Evolutionary conservation across 352 stramenopile species (phyloP).

Genomic region (Aphanomyces astaci): DNA sequence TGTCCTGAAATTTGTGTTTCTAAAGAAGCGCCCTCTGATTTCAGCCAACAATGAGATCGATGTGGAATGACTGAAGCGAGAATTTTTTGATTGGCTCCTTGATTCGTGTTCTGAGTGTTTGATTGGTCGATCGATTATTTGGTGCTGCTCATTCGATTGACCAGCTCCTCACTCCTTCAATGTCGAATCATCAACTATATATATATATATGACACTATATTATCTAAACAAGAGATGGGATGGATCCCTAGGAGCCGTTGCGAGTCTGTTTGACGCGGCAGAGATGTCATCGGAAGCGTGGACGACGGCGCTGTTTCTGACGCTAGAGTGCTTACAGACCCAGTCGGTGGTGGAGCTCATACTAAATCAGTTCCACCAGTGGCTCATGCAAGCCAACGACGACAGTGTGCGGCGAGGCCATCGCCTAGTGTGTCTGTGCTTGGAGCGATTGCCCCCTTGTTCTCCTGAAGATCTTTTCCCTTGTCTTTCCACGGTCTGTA

Average conservation of each 20-base stretch:
- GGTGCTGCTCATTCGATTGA: too few species aligned
- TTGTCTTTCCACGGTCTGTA: background rate
- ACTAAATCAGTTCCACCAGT: slow-evolving; percentile 8
- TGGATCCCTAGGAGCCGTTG: background rate
- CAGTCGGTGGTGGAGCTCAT: background rate
- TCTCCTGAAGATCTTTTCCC: background rate
- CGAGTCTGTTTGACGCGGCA: background rate
- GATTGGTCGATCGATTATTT: too few species aligned
- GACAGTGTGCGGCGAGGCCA: background rate
- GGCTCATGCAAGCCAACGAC: background rate
- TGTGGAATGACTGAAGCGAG: too few species aligned
- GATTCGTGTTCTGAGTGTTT: too few species aligned
- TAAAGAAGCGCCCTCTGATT: too few species aligned
- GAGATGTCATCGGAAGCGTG: background rate
- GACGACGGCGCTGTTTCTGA: slow-evolving; percentile 2
- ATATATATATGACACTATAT: too few species aligned
- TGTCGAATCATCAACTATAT: too few species aligned
- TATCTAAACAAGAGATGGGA: too few species aligned
- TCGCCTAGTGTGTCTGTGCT: background rate
- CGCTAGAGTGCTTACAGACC: background rate
- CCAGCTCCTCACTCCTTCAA: too few species aligned
- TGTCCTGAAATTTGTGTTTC: too few species aligned
- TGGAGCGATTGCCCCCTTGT: background rate
- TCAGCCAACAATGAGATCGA: too few species aligned
- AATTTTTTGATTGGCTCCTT: too few species aligned